A percentile compares a stretch with the other conserved stretches of the same genome.
phyloP scores from a whole-genome alignment of 164 flowering plant species.

The Warburgia ugandensis region DNA sequence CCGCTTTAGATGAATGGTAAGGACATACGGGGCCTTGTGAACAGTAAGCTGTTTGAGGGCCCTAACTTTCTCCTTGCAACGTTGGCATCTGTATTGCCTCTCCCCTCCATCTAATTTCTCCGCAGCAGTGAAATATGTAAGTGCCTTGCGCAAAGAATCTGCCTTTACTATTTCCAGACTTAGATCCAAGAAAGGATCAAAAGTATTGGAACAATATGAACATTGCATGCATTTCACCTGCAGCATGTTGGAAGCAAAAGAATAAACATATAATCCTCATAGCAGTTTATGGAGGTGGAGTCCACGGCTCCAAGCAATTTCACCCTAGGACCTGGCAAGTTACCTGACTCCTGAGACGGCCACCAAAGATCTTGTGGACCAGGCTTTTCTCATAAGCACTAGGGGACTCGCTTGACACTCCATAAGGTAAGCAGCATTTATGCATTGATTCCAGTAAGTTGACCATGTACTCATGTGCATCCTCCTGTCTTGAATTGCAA shows the following conservation, averaged over 20 bases:
- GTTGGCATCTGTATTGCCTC: conserved; percentile 76
- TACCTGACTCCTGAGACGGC: conserved; percentile 93
- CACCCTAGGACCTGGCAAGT: not conserved
- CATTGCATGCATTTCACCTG: conserved; percentile 97
- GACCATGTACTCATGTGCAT: conserved; percentile 99
- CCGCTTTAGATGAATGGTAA: conserved; percentile 85
- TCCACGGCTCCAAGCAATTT: not conserved
- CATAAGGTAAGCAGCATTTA: conserved; percentile 90
- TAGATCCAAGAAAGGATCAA: conserved; percentile 92
- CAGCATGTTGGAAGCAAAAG: conserved; percentile 1
- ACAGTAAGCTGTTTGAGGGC: conserved; percentile 89
- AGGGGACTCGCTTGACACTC: conserved; percentile 84
- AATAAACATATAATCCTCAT: too few species aligned
- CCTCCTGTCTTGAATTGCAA: conserved; percentile 90
- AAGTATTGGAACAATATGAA: conserved; percentile 67
- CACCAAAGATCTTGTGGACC: conserved; percentile 97
- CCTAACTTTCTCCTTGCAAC: conserved; percentile 87
- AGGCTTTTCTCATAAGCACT: conserved; percentile 91
- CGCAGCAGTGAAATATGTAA: conserved; percentile 58
- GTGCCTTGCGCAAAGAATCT: conserved; percentile 74
- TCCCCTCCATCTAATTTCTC: conserved; percentile 92
- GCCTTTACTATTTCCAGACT: conserved; percentile 85
- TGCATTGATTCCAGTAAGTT: conserved; percentile 95
- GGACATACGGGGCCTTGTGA: conserved; percentile 86
- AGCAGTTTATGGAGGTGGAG: not conserved